Evolutionary conservation across 805 yeast genomes (phyloP).

Genomic region (Lachancea sp.): DNA sequence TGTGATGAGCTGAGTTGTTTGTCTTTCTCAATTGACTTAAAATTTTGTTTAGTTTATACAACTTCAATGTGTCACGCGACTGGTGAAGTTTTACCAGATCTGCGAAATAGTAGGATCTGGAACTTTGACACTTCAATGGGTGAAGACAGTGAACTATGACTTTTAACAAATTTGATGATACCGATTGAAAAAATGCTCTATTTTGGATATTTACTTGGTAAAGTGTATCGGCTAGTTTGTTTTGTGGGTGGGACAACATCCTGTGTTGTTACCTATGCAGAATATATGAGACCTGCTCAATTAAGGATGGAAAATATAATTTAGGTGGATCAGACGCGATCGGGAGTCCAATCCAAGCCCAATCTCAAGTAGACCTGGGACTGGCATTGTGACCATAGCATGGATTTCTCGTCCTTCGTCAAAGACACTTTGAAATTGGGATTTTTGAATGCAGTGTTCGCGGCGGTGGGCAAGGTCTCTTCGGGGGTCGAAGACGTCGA

Average conservation of each 20-base stretch:
- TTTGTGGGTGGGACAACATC: background rate
- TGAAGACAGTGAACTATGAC: no score
- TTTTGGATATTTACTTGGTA: no score
- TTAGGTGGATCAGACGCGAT: constrained; percentile 21
- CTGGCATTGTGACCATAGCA: constrained; percentile 62
- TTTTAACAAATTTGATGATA: no score
- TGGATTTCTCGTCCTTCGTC: constrained; percentile 50
- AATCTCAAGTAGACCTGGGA: constrained; percentile 48
- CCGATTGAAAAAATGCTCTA: no score
- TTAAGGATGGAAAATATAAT: background rate
- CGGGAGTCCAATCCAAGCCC: constrained; percentile 57
- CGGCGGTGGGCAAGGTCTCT: background rate
- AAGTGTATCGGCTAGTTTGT: no score
- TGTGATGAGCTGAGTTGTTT: background rate
- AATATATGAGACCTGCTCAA: background rate
- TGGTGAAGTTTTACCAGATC: background rate
- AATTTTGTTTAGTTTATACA: background rate
- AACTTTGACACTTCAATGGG: background rate
- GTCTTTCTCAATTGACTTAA: background rate
- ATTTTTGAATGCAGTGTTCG: background rate
- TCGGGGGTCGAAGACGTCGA: background rate
- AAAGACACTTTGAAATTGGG: constrained; percentile 25
- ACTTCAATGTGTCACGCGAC: background rate
- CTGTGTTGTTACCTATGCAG: constrained; percentile 3
- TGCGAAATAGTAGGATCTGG: background rate